Conservation (phyloP, 2,329 filamentous ascomycete species). For the Trichoderma sp. region DNA sequence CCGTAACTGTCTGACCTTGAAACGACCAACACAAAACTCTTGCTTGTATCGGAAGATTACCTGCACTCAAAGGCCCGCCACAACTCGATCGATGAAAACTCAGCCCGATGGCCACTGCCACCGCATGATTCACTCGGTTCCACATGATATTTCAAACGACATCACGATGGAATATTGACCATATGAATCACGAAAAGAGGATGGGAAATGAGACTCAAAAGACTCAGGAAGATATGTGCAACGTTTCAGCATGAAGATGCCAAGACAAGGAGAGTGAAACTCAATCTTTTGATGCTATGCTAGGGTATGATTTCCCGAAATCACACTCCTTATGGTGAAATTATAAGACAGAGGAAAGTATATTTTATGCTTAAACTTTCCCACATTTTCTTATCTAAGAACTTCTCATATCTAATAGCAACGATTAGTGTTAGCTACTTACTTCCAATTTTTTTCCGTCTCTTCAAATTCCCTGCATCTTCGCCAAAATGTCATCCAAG, state of each 20-base stretch:
- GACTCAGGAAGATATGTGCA: not conserved
- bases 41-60: not conserved
- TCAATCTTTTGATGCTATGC: not conserved
- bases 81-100: not conserved
- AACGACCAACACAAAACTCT: not conserved
- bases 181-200: not conserved
- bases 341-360: not conserved
- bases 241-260: not conserved
- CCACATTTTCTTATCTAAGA: not conserved
- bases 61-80: not conserved
- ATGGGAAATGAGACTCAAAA: not conserved
- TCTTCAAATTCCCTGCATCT: not conserved
- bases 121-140: not conserved
- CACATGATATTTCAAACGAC: not conserved
- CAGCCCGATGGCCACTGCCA: not conserved
- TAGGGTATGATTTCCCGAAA: not conserved
- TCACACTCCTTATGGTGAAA: not conserved
- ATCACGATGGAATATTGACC: not conserved
- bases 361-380: not conserved
- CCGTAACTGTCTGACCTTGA: not conserved
- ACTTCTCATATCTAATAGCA: not conserved
- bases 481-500: not conserved
- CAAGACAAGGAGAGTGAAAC: not conserved
- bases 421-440: not conserved
- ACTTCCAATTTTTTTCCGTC: not conserved